Evolutionary conservation across 2,329 filamentous ascomycete species (phyloP), one percentile per base, ranked within the genome.

Genomic region (Cordyceps farinosa): DNA sequence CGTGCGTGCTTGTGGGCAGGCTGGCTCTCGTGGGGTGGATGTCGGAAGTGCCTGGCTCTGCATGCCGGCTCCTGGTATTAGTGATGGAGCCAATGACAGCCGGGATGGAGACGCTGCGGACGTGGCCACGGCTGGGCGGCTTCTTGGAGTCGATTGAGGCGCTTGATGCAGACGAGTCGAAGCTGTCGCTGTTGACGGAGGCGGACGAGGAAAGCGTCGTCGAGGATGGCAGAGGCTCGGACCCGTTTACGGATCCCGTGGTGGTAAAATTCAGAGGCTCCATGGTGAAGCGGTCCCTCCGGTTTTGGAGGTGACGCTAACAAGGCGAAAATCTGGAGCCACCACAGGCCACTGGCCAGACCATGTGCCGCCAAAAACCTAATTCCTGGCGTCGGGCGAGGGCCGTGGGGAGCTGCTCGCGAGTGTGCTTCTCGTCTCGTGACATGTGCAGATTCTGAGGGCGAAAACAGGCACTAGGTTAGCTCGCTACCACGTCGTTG

Each of bases 11-110:
- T 83, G 90, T 88, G 67, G 84, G 88, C 65, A 88, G 79, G 73
- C 81, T 88, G 63, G 86, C 80, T 70, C 82, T 81, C 64, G 86
- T 85, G 66, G 83, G 80, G 72, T 84, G 80, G 66, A 80, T 79
- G 62, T 82, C 80, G 65, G 82, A 84, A 36, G 82, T 84, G 66
- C 84, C 84, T 40, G 87, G 80, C 69, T 89, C 86, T 63, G 82
- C 82, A 72, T 84, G 80, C 62, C 82, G 79, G 67, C 81, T 80
- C 73, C 89, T 89, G 65, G 82, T 82, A 67, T 74, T 75, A 65
- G 72, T 67, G 62, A 74, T 64, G 42, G 70, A 71, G 60, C 69
- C 71, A 62, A 67, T 66, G 55, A 72, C 71, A 36, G 80, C 76
- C 60, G 80, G 78, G 66, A 82, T 79, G 64, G 80, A 78, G 65